Conservation (phyloP, 129 eudicot species). For the Flaveria brownii region DNA sequence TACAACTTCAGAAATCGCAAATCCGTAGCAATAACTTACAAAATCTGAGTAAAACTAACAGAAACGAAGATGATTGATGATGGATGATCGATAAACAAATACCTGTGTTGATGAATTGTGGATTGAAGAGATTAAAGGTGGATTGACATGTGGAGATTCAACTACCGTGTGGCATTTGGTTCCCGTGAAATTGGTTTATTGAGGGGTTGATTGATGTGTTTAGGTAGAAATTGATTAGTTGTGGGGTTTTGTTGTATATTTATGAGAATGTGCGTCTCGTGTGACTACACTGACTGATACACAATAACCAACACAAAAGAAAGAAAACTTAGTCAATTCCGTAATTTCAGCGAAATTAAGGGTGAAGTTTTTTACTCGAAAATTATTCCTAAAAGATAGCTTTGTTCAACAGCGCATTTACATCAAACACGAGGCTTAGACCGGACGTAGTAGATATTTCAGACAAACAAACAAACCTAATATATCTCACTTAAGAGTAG, state of each 20-base stretch:
- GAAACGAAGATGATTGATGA: not conserved
- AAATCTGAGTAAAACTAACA: not conserved
- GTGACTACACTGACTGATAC: conserved; percentile 42
- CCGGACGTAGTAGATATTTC: no score
- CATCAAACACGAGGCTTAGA: no score
- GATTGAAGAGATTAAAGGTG: conserved; percentile 30
- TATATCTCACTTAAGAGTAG: no score
- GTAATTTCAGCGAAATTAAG: no score
- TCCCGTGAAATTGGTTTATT: conserved; percentile 19
- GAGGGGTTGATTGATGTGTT: conserved; percentile 34
- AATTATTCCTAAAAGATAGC: no score
- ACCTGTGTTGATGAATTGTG: conserved; percentile 53
- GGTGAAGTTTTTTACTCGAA: no score
- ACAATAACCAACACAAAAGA: conserved; percentile 38
- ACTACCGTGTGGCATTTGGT: conserved; percentile 58
- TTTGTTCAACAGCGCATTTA: no score
- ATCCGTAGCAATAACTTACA: not conserved
- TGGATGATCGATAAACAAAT: not conserved
- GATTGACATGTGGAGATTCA: conserved; percentile 42
- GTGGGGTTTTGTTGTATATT: conserved; percentile 43
- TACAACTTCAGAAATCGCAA: not conserved
- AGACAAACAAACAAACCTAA: no score
- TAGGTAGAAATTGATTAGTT: conserved; percentile 14
- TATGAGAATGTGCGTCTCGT: conserved; percentile 27
- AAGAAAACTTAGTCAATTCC: no score